These are phyloP conservation scores for Golubevia sp. DNA, from an alignment of 1,284 basidiomycete genomes.

Conservation along the genomic window DNA sequence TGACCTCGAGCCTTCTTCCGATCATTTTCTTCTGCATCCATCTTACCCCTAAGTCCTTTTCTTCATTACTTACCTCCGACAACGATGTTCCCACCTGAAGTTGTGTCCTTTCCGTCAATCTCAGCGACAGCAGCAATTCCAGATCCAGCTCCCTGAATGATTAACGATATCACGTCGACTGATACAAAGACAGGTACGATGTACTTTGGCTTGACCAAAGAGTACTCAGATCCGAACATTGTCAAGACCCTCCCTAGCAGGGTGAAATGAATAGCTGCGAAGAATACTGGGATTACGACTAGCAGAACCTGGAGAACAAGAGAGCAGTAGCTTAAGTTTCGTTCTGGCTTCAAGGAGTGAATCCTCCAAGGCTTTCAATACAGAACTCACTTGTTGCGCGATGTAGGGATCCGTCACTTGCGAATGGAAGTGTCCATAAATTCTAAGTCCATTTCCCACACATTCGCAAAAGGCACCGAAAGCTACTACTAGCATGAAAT, in stretches of 20 bases:
- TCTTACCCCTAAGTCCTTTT: no score
- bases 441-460: conserved; percentile 3
- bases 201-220: conserved; percentile 16
- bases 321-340: no score
- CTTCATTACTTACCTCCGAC: no score
- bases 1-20: no score
- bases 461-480: no score
- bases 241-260: conserved; percentile 16
- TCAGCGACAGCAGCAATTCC: conserved; percentile 25
- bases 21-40: no score
- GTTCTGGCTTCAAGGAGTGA: no score
- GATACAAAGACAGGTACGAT: conserved; percentile 35
- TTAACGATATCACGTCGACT: conserved; percentile 25
- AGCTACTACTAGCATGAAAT: no score
- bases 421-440: conserved; percentile 21
- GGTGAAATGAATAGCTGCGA: conserved; percentile 32
- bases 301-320: conserved; percentile 7
- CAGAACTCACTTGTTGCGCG: conserved; percentile 21
- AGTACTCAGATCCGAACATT: conserved; percentile 18
- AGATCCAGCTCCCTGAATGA: conserved; percentile 26
- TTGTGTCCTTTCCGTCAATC: conserved; percentile 2
- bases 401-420: conserved; percentile 19
- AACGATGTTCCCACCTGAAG: conserved; percentile 18
- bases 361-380: no score
- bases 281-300: conserved; percentile 32